These are phyloP conservation scores for Neurospora tetraspora DNA, from an alignment of 495 filamentous ascomycete species.

Conservation along the genomic window DNA sequence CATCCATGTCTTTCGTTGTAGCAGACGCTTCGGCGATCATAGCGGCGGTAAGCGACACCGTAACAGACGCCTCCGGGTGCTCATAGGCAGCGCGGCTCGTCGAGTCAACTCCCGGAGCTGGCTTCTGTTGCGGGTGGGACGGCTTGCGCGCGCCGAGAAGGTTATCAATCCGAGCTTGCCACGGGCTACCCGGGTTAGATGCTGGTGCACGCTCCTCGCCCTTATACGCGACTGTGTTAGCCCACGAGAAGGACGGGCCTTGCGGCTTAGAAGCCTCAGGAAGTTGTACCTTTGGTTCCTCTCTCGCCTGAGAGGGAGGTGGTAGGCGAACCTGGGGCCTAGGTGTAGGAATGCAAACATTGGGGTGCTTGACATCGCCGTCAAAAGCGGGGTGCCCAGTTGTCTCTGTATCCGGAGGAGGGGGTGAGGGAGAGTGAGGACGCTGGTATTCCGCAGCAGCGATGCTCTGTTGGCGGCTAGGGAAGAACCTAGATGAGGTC, in stretches of 20 bases:
- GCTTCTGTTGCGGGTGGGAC: slow-evolving; percentile 39
- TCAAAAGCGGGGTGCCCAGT: slow-evolving; percentile 60
- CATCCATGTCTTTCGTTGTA: slow-evolving; percentile 54
- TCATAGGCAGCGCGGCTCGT: slow-evolving; percentile 54
- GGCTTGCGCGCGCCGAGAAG: slow-evolving; percentile 55
- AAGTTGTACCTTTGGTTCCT: slow-evolving; percentile 17
- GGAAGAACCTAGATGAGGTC: slow-evolving; percentile 52
- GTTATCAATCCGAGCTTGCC: slow-evolving; percentile 68
- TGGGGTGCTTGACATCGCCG: slow-evolving; percentile 51
- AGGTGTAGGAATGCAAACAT: slow-evolving; percentile 58
- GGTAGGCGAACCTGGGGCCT: slow-evolving; percentile 65
- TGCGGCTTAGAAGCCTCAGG: slow-evolving; percentile 3
- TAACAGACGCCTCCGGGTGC: slow-evolving; percentile 42
- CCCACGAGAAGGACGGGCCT: slow-evolving; percentile 18
- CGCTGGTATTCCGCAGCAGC: slow-evolving; percentile 13
- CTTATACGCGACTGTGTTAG: slow-evolving; percentile 12
- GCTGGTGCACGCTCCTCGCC: slow-evolving; percentile 7
- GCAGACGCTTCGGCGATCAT: slow-evolving; percentile 13
- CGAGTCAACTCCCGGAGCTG: slow-evolving; percentile 42
- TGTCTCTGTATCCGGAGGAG: slow-evolving; percentile 55
- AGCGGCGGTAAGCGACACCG: slow-evolving; percentile 5
- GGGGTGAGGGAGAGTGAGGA: slow-evolving; percentile 51
- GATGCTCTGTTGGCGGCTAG: slow-evolving; percentile 15
- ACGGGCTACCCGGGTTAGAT: slow-evolving; percentile 25
- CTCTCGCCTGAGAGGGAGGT: slow-evolving; percentile 27